phyloP scores from a whole-genome alignment of 2,329 filamentous ascomycete genomes.

The Epichloe gansuensis region DNA sequence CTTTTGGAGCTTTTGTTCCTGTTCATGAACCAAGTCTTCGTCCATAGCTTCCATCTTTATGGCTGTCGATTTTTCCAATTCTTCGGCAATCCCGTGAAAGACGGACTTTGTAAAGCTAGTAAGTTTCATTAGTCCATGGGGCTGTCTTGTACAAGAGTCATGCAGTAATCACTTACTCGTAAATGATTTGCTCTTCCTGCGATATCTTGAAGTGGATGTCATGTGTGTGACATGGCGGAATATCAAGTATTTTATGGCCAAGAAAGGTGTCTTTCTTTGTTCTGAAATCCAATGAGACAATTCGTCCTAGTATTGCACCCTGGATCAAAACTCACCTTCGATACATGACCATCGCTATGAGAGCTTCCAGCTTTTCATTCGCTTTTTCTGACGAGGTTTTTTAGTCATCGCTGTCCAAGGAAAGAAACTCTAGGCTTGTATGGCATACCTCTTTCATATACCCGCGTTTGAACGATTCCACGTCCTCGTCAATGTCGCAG shows the following conservation, averaged over 20 bases:
- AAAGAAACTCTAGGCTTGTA: neutral
- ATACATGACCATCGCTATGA: constrained; percentile 15
- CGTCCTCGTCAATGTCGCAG: constrained; percentile 6
- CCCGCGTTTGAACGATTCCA: neutral
- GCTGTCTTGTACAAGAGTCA: neutral
- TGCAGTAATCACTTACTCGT: neutral
- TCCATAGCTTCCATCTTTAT: neutral
- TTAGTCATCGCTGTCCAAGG: neutral
- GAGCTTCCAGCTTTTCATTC: constrained; percentile 10
- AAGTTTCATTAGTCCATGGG: neutral
- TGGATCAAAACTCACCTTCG: constrained; percentile 13
- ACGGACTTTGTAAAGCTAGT: neutral
- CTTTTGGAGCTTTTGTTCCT: neutral
- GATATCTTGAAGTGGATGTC: constrained; percentile 16
- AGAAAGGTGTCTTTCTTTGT: constrained; percentile 17
- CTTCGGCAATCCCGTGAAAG: neutral
- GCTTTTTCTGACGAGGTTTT: constrained; percentile 4
- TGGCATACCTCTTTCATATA: constrained; percentile 12
- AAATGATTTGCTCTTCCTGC: constrained; percentile 11
- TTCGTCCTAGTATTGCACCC: neutral
- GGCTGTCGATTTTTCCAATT: neutral
- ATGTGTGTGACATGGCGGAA: constrained; percentile 9
- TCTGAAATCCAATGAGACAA: constrained; percentile 8
- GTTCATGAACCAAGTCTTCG: neutral
- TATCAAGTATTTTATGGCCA: constrained; percentile 13